phyloP scores from a whole-genome alignment of 2,329 filamentous ascomycete genomes.

The Fusarium veterinarium region DNA sequence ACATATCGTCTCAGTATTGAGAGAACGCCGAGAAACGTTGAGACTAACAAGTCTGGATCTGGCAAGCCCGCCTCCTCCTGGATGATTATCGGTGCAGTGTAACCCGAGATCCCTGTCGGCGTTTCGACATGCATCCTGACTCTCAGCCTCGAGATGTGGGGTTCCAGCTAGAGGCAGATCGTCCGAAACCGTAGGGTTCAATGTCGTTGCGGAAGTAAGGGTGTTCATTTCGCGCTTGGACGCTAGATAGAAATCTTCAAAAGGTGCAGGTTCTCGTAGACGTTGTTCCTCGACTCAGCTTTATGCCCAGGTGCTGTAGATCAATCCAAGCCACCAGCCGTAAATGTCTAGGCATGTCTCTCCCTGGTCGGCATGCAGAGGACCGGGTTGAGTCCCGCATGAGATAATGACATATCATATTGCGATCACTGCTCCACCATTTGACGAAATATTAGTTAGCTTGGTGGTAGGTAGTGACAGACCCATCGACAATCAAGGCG shows the following conservation, averaged over 20 bases:
- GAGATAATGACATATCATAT: constrained; percentile 43
- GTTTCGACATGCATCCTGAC: constrained; percentile 16
- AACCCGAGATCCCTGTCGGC: constrained; percentile 32
- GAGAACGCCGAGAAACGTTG: constrained; percentile 8
- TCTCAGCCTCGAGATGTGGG: constrained; percentile 29
- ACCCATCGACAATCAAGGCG: constrained; percentile 2
- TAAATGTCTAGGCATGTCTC: constrained; percentile 23
- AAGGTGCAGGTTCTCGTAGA: constrained; percentile 11
- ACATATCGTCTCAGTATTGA: constrained; percentile 20
- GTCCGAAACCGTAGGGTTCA: constrained; percentile 1
- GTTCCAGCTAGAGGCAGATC: constrained; percentile 7
- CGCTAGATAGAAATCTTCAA: constrained; percentile 2
- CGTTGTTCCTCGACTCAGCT: constrained; percentile 21
- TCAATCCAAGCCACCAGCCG: constrained; percentile 29
- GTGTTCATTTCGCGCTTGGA: constrained; percentile 4
- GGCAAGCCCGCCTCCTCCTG: constrained; percentile 12
- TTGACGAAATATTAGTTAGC: constrained; percentile 1
- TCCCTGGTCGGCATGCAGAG: constrained; percentile 33
- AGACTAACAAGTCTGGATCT: constrained; percentile 19
- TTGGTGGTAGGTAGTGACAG: constrained; percentile 8
- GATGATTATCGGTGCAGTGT: constrained; percentile 25
- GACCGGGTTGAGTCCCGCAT: constrained; percentile 34
- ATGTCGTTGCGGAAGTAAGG: background rate
- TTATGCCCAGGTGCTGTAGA: constrained; percentile 13
- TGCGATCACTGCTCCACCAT: constrained; percentile 38